Conservation (phyloP, 2,329 filamentous ascomycete species). For the Didymella glomerata region DNA sequence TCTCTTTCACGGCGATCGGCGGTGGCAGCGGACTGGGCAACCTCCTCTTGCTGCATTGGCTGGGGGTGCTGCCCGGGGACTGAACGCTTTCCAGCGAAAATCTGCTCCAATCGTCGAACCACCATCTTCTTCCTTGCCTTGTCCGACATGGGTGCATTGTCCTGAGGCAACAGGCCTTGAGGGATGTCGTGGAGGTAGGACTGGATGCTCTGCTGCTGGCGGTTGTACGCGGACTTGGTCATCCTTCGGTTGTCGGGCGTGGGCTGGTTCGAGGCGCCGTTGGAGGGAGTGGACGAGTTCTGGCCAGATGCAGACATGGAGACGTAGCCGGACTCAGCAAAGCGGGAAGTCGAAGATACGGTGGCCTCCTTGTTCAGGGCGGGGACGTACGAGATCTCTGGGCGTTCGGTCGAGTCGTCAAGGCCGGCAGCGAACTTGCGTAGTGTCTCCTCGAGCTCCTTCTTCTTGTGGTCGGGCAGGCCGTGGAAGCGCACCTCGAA, state of each 20-base stretch:
- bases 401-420: constrained; percentile 52
- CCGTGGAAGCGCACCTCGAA: constrained; percentile 85
- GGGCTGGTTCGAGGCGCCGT: constrained; percentile 33
- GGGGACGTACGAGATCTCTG: constrained; percentile 46
- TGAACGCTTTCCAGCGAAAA: constrained; percentile 76
- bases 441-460: constrained; percentile 77
- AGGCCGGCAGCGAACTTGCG: constrained; percentile 74
- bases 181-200: constrained; percentile 78
- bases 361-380: constrained; percentile 64
- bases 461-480: constrained; percentile 74
- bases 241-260: constrained; percentile 37
- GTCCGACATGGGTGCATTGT: constrained; percentile 69
- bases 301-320: constrained; percentile 64
- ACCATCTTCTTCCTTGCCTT: constrained; percentile 79
- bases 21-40: constrained; percentile 63
- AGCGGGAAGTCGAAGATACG: constrained; percentile 64
- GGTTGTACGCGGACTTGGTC: constrained; percentile 44
- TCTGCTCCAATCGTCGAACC: constrained; percentile 77
- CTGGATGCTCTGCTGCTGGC: constrained; percentile 65
- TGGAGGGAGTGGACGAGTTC: constrained; percentile 53
- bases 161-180: constrained; percentile 70
- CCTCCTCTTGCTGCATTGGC: constrained; percentile 65
- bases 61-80: constrained; percentile 56
- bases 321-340: constrained; percentile 66
- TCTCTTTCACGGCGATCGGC: constrained; percentile 55